phyloP scores from a whole-genome alignment of 306 rosid species.

The Cucurbita maxima region DNA sequence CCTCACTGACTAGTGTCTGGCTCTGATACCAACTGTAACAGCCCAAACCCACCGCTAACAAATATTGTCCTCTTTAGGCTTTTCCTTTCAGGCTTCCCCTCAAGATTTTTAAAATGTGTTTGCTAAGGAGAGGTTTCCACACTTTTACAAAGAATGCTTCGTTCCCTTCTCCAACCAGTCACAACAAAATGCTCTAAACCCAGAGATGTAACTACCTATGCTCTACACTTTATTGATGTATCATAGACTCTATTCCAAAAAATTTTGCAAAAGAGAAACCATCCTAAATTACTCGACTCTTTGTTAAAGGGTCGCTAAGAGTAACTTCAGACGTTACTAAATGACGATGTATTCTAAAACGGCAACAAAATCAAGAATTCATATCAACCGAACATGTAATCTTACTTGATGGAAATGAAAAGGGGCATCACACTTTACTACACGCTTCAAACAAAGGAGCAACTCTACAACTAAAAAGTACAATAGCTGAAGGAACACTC shows the following conservation, averaged over 20 bases:
- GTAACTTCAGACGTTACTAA: not conserved
- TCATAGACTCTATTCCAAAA: not conserved
- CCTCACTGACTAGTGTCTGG: too few relatives aligned
- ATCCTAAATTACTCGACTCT: not conserved
- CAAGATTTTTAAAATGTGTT: too few relatives aligned
- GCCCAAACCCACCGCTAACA: too few relatives aligned
- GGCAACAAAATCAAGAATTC: not conserved
- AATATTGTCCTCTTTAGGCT: too few relatives aligned
- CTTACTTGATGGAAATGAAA: not conserved
- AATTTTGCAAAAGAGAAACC: not conserved
- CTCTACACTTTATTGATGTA: too few relatives aligned
- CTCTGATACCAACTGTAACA: too few relatives aligned
- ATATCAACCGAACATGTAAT: not conserved
- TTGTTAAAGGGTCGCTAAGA: not conserved
- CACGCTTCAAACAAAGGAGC: slow-evolving; percentile 4
- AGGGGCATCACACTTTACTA: not conserved
- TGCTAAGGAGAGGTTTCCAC: too few relatives aligned
- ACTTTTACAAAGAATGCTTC: too few relatives aligned
- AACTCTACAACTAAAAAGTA: not conserved
- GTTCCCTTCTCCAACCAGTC: too few relatives aligned
- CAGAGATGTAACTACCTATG: too few relatives aligned
- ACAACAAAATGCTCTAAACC: too few relatives aligned
- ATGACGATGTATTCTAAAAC: not conserved
- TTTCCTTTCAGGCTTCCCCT: too few relatives aligned
- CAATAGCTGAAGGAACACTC: not conserved